Percentiles rank a stretch among this genome's conserved stretches.
These are phyloP conservation scores for Tuber magnatum DNA, from an alignment of 495 filamentous ascomycete species.

Conservation along the genomic window DNA sequence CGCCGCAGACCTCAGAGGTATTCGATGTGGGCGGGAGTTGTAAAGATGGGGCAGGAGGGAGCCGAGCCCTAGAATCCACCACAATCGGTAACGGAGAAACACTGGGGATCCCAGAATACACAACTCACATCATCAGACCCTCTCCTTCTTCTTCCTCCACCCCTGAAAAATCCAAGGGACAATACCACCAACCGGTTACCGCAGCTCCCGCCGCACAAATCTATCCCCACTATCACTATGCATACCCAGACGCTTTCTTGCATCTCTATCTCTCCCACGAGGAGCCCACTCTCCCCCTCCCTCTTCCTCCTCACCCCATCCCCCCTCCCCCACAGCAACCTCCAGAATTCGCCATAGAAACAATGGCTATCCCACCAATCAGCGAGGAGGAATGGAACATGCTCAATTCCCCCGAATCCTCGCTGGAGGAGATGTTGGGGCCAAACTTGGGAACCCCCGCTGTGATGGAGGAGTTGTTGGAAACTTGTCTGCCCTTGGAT, in stretches of 20 bases:
- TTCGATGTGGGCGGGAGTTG: neutral
- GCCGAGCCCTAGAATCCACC: neutral
- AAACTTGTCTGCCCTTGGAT: conserved; percentile 21
- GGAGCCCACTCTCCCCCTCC: neutral
- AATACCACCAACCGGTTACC: neutral
- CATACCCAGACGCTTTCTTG: neutral
- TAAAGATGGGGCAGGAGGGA: neutral
- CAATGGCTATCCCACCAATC: conserved; percentile 1
- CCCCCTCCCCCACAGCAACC: neutral
- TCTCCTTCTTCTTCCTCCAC: neutral
- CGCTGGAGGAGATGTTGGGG: conserved; percentile 4
- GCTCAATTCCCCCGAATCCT: conserved; percentile 15
- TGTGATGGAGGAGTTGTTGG: conserved; percentile 31
- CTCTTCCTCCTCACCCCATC: neutral
- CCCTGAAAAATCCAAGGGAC: neutral
- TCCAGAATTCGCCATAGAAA: neutral
- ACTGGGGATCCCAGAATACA: neutral
- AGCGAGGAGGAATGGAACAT: conserved; percentile 31
- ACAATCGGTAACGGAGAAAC: neutral
- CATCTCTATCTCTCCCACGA: neutral
- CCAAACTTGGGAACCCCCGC: conserved; percentile 11
- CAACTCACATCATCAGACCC: neutral
- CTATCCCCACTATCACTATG: neutral
- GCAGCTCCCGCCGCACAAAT: neutral
- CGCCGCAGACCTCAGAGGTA: neutral